phyloP scores from a whole-genome alignment of 2,329 filamentous ascomycete genomes.

The Diplodia corticola region DNA sequence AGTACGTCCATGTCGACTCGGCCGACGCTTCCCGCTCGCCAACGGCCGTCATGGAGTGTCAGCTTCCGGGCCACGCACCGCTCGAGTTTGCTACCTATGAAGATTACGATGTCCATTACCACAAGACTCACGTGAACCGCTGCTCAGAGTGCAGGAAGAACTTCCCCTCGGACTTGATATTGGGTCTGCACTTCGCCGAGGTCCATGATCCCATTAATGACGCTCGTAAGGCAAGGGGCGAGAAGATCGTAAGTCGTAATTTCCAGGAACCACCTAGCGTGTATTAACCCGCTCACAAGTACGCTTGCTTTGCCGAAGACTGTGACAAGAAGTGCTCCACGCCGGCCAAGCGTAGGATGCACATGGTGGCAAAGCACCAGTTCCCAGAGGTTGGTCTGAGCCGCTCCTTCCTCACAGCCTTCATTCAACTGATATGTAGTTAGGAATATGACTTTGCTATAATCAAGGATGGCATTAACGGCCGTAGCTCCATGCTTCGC shows the following conservation, averaged over 20 bases:
- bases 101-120: conserved; percentile 87
- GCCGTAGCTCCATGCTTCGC: conserved; percentile 72
- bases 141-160: conserved; percentile 84
- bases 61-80: conserved; percentile 75
- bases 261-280: background rate
- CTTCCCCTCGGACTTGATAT: conserved; percentile 79
- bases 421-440: background rate
- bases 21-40: conserved; percentile 33
- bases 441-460: conserved; percentile 53
- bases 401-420: background rate
- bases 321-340: conserved; percentile 85
- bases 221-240: conserved; percentile 72
- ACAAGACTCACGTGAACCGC: conserved; percentile 75
- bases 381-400: conserved; percentile 63
- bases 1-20: conserved; percentile 56
- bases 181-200: conserved; percentile 85
- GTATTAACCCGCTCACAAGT: conserved; percentile 52
- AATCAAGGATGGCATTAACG: conserved; percentile 86
- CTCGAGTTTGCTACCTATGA: conserved; percentile 72
- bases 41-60: conserved; percentile 68
- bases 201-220: conserved; percentile 81
- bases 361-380: conserved; percentile 91
- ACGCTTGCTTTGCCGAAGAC: conserved; percentile 83
- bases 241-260: conserved; percentile 70
- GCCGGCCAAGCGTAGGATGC: conserved; percentile 78